Percentiles rank a stretch among this genome's conserved stretches.
Conservation (phyloP, 352 stramenopile species). For the Lagenidium sp. region DNA sequence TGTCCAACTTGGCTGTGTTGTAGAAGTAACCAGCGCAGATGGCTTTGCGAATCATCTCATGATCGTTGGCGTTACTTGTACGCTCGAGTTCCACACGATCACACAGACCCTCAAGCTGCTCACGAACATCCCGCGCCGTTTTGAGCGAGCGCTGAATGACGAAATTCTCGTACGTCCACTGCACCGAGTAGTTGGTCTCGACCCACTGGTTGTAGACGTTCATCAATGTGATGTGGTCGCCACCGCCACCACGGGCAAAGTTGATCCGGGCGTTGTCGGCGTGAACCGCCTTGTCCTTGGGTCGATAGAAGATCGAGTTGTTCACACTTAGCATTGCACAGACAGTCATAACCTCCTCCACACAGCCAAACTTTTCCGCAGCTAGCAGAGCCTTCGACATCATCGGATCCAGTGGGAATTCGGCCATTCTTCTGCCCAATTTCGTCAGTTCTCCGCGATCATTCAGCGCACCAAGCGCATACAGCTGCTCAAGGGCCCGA, state of each 20-base stretch:
- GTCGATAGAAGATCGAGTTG: slow-evolving; percentile 98
- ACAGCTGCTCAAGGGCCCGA: slow-evolving; percentile 96
- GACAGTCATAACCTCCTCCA: slow-evolving; percentile 95
- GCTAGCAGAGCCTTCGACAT: slow-evolving; percentile 92
- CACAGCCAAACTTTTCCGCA: slow-evolving; percentile 87
- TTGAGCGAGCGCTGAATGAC: slow-evolving; percentile 97
- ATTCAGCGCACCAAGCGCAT: slow-evolving; percentile 98
- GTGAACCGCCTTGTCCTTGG: slow-evolving; percentile 98
- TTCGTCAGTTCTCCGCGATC: slow-evolving; percentile 98
- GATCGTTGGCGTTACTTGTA: slow-evolving; percentile 76
- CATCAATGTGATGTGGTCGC: slow-evolving; percentile 96
- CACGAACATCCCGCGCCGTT: slow-evolving; percentile 96
- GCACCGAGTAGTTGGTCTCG: slow-evolving; percentile 95
- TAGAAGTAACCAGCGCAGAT: slow-evolving; percentile 99
- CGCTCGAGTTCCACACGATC: slow-evolving; percentile 97
- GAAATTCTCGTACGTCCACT: slow-evolving; percentile 95
- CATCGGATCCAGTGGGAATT: slow-evolving; percentile 94
- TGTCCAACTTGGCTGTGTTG: slow-evolving; percentile 96
- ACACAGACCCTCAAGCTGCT: slow-evolving; percentile 98
- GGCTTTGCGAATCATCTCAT: slow-evolving; percentile 94
- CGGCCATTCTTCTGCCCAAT: slow-evolving; percentile 91
- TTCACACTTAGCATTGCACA: slow-evolving; percentile 98
- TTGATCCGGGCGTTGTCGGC: slow-evolving; percentile 98
- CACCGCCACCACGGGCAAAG: slow-evolving; percentile 95
- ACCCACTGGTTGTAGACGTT: slow-evolving; percentile 98